Percentiles rank a stretch among this genome's conserved stretches.
phyloP scores from a whole-genome alignment of 345 rosid species.

The Arabis hirsuta region DNA sequence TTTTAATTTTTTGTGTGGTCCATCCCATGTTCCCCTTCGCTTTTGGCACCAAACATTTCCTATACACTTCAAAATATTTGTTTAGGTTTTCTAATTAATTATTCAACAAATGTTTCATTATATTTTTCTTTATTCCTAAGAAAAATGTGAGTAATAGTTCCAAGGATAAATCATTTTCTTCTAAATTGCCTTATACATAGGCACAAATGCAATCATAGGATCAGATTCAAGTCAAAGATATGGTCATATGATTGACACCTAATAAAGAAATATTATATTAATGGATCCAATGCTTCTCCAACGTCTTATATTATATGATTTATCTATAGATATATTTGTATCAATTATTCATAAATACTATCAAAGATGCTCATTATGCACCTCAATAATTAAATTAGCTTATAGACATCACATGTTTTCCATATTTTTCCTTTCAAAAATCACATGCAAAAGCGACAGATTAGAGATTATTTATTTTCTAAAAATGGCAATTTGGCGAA shows the following conservation, averaged over 20 bases:
- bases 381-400: slow-evolving; percentile 32
- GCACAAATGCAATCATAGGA: slow-evolving; percentile 45
- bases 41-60: slow-evolving; percentile 50
- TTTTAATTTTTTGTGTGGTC: slow-evolving; percentile 55
- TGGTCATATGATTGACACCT: slow-evolving; percentile 54
- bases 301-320: background rate
- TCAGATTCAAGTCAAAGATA: slow-evolving; percentile 50
- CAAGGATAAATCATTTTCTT: slow-evolving; percentile 36
- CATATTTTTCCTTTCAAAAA: slow-evolving; percentile 7
- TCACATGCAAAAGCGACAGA: slow-evolving; percentile 41
- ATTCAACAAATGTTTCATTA: slow-evolving; percentile 28
- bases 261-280: slow-evolving; percentile 36
- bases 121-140: background rate
- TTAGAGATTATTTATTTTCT: slow-evolving; percentile 11
- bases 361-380: slow-evolving; percentile 24
- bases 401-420: slow-evolving; percentile 42
- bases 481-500: slow-evolving; percentile 21
- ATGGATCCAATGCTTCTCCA: slow-evolving; percentile 50
- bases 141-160: slow-evolving; percentile 28
- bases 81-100: background rate
- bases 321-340: background rate
- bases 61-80: slow-evolving; percentile 43
- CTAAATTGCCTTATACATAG: slow-evolving; percentile 24
- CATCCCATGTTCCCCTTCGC: slow-evolving; percentile 56
- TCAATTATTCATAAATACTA: slow-evolving; percentile 23